Conservation (phyloP, 2,329 filamentous ascomycete species). For the Phyllosticta paracitricarpa region DNA sequence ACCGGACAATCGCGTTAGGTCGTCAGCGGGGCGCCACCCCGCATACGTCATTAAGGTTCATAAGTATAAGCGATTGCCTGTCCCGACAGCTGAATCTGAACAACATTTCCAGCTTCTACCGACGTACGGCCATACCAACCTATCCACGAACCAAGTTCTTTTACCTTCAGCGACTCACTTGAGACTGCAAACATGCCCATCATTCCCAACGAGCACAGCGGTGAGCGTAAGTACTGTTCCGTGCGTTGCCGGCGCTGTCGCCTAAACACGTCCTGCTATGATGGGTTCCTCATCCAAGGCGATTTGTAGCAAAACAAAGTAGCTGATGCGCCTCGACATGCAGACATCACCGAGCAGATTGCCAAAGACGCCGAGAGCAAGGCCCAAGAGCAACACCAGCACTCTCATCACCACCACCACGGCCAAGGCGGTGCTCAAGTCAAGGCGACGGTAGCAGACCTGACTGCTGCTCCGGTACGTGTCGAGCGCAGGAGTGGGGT, state of each 20-base stretch:
- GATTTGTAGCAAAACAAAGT: background rate
- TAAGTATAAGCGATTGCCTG: background rate
- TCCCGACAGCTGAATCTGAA: background rate
- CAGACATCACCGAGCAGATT: slow-evolving; percentile 36
- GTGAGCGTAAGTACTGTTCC: slow-evolving; percentile 19
- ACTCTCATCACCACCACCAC: slow-evolving; percentile 24
- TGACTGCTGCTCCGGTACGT: slow-evolving; percentile 33
- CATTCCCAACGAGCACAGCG: slow-evolving; percentile 33
- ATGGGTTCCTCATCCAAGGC: background rate
- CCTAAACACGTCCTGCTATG: background rate
- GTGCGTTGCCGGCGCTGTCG: background rate
- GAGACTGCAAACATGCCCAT: slow-evolving; percentile 28
- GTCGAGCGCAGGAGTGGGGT: background rate
- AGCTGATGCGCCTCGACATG: background rate
- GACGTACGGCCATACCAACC: background rate
- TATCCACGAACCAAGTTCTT: background rate
- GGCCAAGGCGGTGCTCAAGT: slow-evolving; percentile 18
- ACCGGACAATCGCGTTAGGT: background rate
- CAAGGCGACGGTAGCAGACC: slow-evolving; percentile 23
- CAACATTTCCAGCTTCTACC: background rate
- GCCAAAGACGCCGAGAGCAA: slow-evolving; percentile 36
- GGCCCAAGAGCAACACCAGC: slow-evolving; percentile 23
- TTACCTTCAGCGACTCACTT: background rate
- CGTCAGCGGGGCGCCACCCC: background rate
- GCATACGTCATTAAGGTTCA: background rate